A percentile compares a stretch with the other conserved stretches of the same genome.
phyloP scores from a whole-genome alignment of 2,329 filamentous ascomycete species.

The Cordyceps militaris region DNA sequence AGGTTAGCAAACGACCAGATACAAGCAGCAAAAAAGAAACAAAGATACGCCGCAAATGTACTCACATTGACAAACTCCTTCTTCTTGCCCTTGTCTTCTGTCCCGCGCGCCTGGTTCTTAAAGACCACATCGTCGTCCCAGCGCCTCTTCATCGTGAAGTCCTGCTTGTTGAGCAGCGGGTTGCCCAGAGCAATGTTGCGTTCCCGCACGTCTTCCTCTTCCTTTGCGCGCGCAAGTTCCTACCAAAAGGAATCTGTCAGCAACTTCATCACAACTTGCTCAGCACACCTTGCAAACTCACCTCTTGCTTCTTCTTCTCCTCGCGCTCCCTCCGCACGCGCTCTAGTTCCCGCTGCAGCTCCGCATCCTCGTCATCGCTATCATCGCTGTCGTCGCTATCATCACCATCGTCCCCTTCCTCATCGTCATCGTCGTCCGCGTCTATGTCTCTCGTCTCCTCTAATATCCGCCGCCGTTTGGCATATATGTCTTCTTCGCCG shows the following conservation, averaged over 20 bases:
- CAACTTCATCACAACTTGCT: too few relatives aligned
- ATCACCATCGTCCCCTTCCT: constrained; percentile 47
- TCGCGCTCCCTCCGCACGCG: constrained; percentile 78
- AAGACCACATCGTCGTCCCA: constrained; percentile 99
- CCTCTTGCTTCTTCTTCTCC: constrained; percentile 34
- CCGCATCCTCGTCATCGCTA: constrained; percentile 54
- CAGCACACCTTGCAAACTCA: constrained; percentile 14
- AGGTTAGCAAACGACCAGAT: constrained; percentile 20
- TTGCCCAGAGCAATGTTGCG: constrained; percentile 88
- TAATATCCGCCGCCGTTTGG: constrained; percentile 78
- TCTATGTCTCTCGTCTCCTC: constrained; percentile 86
- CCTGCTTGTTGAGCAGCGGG: constrained; percentile 78
- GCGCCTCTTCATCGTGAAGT: constrained; percentile 83
- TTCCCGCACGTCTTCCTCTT: constrained; percentile 77
- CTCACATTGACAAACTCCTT: constrained; percentile 95
- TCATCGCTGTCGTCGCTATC: constrained; percentile 41
- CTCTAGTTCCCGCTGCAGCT: constrained; percentile 85
- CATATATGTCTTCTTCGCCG: constrained; percentile 61
- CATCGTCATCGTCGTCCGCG: constrained; percentile 57
- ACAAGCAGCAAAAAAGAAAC: constrained; percentile 1
- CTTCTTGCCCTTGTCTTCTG: constrained; percentile 78
- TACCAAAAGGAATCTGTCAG: constrained; percentile 25
- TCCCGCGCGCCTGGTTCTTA: constrained; percentile 95
- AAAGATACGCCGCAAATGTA: constrained; percentile 14
- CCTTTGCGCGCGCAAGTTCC: constrained; percentile 72